phyloP scores from a whole-genome alignment of 2,329 filamentous ascomycete species.

The Fusarium sp. region DNA sequence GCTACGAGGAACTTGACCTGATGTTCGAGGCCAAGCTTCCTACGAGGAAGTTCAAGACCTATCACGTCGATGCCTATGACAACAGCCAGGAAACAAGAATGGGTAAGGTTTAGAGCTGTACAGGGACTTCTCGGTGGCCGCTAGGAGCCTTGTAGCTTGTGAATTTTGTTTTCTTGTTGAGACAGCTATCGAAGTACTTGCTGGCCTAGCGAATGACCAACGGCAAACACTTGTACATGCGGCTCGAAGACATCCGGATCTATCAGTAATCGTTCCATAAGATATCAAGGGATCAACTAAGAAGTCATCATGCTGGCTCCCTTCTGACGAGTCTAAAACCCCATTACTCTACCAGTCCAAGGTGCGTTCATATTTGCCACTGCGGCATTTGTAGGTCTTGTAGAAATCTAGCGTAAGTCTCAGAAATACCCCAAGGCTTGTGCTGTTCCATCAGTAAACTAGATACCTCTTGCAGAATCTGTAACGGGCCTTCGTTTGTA shows the following conservation, averaged over 20 bases:
- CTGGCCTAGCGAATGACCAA: too few relatives aligned
- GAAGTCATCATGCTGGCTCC: not conserved
- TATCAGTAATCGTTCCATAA: too few relatives aligned
- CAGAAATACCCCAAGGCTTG: not conserved
- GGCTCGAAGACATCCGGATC: rapidly evolving
- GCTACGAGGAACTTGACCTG: not conserved
- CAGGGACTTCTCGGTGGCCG: not conserved
- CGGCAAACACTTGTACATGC: too few relatives aligned
- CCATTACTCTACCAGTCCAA: rapidly evolving
- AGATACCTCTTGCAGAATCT: not conserved
- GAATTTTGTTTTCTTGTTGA: too few relatives aligned
- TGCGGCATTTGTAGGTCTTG: rapidly evolving
- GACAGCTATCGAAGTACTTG: too few relatives aligned
- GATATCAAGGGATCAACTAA: too few relatives aligned
- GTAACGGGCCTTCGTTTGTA: not conserved
- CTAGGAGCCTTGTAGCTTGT: not conserved
- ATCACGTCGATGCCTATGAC: not conserved
- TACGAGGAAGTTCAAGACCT: not conserved
- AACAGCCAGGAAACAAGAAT: not conserved
- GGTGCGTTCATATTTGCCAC: rapidly evolving
- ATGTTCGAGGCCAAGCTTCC: not conserved
- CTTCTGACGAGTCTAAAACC: rapidly evolving
- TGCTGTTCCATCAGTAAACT: not conserved
- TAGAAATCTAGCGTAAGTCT: not conserved
- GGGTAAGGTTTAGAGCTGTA: not conserved